Base-by-base conservation (phyloP, 164 flowering plant species). In the Piper betle region DNA sequence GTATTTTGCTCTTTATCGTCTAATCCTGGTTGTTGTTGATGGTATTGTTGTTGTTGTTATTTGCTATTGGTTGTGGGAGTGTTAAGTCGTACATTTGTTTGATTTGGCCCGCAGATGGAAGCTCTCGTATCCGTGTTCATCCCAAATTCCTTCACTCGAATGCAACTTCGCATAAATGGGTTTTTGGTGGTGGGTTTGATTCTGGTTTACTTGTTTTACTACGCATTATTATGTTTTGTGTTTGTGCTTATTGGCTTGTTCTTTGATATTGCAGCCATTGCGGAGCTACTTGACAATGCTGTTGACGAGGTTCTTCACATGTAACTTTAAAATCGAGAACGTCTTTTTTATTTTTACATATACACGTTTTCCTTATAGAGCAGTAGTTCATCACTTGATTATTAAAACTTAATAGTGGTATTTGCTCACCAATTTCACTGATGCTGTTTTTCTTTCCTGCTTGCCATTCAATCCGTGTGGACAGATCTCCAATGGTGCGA, bases 161-260 rank as follows among this genome's bases (percentile, higher is more conserved):
- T 82, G 98, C 96, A 52, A 93, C 96, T 68, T 89, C 98, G 41
- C 98, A 93, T 77, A 89, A 85, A 72, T 93, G 98, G 97, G 87
- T 82, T 9, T 83, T 91, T 76, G 96, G 96, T 61, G 96, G 97
- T 88, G 77, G 55, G 80, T 62, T 5, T 39, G 15, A 37, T 53
- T 50, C 52, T 55, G 4, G 4, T 19, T 55, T n/a, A 19, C 33
- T 8, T 20, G 63, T 39, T 59, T 57, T 15, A 0, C 15, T 46
- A 46, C 11, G 15, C 11, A 46, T 12, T 16, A 15, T 19, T 5
- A 60, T 64, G 33, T 39, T 52, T 39, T 4, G 38, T 11, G 62
- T 13, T 8, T 39, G 37, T 33, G 15, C 43, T 25, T 42, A 8
- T 43, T 16, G 39, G 25, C 33, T 41, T 13, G 57, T 54, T 3